Evolutionary conservation across 257 asterid genomes (phyloP).

Genomic region (Solanum pennellii): DNA sequence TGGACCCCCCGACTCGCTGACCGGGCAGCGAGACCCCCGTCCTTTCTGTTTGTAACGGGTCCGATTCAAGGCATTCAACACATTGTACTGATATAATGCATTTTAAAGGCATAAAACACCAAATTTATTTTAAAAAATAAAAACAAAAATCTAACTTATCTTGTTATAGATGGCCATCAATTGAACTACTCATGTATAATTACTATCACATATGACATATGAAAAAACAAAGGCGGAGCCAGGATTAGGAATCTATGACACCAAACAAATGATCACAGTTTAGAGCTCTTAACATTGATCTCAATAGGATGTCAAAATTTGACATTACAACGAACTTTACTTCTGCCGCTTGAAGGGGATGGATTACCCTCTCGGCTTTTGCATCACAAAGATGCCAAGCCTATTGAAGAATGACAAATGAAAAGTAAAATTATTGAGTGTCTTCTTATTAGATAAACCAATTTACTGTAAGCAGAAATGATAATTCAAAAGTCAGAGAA

Average conservation of each 20-base stretch:
- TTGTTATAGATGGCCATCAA: too few relatives aligned
- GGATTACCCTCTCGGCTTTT: conserved; percentile 64
- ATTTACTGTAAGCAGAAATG: background rate
- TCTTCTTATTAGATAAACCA: background rate
- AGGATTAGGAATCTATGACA: conserved; percentile 15
- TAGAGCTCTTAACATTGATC: conserved; percentile 72
- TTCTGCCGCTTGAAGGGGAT: conserved; percentile 62
- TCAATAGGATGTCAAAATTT: conserved; percentile 80
- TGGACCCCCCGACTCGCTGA: too few relatives aligned
- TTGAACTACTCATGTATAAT: too few relatives aligned
- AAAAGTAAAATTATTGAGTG: background rate
- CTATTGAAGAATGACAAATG: conserved; percentile 12
- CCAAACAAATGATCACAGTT: conserved; percentile 95
- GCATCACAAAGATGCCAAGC: conserved; percentile 98
- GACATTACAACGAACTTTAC: conserved; percentile 81
- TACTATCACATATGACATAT: too few relatives aligned
- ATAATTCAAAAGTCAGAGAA: conserved; percentile 3
- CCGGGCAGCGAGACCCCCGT: too few relatives aligned
- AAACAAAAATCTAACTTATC: too few relatives aligned
- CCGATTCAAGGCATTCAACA: too few relatives aligned
- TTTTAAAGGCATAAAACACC: too few relatives aligned
- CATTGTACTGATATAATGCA: too few relatives aligned
- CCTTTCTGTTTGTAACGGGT: too few relatives aligned
- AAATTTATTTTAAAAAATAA: too few relatives aligned
- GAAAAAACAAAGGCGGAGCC: too few relatives aligned